Percentiles rank a stretch among this genome's conserved stretches.
phyloP scores from a whole-genome alignment of 495 filamentous ascomycete genomes.

The Hypoxylon rickii region DNA sequence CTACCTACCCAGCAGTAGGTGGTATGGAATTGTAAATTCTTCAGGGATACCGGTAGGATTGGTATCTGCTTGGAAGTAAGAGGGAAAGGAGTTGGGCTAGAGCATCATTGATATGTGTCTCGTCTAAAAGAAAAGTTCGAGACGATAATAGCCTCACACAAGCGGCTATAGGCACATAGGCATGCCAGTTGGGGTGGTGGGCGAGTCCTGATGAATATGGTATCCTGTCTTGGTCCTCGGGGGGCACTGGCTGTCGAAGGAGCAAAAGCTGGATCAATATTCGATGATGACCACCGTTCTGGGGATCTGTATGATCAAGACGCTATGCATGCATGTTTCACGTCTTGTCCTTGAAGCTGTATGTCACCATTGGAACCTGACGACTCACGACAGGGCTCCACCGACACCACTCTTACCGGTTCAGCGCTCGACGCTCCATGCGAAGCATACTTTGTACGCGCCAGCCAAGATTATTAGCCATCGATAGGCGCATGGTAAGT shows the following conservation, averaged over 20 bases:
- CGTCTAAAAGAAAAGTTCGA: no score
- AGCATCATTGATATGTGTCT: no score
- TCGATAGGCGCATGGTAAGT: no score
- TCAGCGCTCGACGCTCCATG: constrained; percentile 1
- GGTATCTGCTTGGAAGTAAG: not conserved
- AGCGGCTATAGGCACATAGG: no score
- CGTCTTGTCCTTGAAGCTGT: constrained; percentile 9
- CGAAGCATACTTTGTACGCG: constrained; percentile 5
- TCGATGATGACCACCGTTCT: constrained; percentile 14
- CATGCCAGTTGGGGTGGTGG: not conserved
- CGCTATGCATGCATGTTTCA: constrained; percentile 35
- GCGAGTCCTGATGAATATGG: no score
- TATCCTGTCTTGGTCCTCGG: no score
- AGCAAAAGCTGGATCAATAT: constrained; percentile 2
- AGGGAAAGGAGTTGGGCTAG: no score
- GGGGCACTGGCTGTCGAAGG: not conserved
- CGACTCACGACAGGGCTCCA: constrained; percentile 17
- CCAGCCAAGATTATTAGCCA: not conserved
- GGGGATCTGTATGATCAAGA: constrained; percentile 28
- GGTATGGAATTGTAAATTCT: not conserved
- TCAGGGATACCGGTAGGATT: constrained; percentile 1
- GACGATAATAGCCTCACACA: no score
- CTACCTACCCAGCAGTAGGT: not conserved
- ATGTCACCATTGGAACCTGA: constrained; percentile 12
- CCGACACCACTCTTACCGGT: constrained; percentile 3